These are phyloP conservation scores for Solanum appendiculatum DNA, from an alignment of 257 asterid species.

Conservation along the genomic window DNA sequence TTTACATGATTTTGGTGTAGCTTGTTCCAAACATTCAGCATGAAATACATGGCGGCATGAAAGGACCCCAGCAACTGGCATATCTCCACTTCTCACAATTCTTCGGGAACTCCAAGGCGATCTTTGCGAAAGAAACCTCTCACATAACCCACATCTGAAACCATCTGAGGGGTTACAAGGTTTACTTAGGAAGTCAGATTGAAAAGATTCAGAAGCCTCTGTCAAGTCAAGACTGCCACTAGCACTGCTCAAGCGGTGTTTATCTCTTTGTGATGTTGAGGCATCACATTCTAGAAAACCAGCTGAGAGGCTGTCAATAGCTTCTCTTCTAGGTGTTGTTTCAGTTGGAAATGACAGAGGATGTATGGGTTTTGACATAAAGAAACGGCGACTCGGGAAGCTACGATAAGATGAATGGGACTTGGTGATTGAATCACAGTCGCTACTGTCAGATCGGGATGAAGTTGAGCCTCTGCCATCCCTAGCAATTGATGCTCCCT, in stretches of 20 bases:
- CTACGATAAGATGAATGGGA: slow-evolving; percentile 62
- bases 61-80: slow-evolving; percentile 92
- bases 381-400: slow-evolving; percentile 57
- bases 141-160: slow-evolving; percentile 75
- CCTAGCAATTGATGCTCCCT: slow-evolving; percentile 82
- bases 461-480: slow-evolving; percentile 79
- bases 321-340: slow-evolving; percentile 28
- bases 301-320: slow-evolving; percentile 7
- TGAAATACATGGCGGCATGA: slow-evolving; percentile 90
- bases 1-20: slow-evolving; percentile 67
- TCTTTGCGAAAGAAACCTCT: slow-evolving; percentile 79
- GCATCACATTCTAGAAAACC: slow-evolving; percentile 31
- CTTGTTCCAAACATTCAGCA: slow-evolving; percentile 92
- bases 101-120: slow-evolving; percentile 93
- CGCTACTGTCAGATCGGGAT: slow-evolving; percentile 87
- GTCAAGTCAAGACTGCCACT: slow-evolving; percentile 67
- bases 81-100: slow-evolving; percentile 74
- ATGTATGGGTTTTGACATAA: slow-evolving; percentile 89
- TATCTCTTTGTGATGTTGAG: slow-evolving; percentile 44
- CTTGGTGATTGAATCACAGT: slow-evolving; percentile 53
- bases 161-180: slow-evolving; percentile 38
- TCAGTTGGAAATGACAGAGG: slow-evolving; percentile 66
- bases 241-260: slow-evolving; percentile 53
- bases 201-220: slow-evolving; percentile 48
- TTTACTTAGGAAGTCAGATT: slow-evolving; percentile 28